phyloP scores from a whole-genome alignment of 768 basidiomycete genomes.

The Calocybe cyanea region DNA sequence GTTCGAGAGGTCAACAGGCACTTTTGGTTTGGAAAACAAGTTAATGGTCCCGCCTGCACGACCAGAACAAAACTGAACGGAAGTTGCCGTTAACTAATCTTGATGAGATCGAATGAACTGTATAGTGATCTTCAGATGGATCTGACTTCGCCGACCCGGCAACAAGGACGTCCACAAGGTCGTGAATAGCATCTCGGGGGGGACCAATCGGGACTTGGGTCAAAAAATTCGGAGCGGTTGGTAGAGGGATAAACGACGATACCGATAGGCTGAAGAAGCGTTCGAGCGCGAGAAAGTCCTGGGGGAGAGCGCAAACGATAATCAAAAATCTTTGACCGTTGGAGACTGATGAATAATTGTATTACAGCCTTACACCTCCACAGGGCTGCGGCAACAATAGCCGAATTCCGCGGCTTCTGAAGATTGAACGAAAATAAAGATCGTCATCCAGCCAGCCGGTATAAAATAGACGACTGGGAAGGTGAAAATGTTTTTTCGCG shows the following conservation, averaged over 20 bases:
- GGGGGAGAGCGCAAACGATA: slow-evolving; percentile 14
- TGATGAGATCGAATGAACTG: slow-evolving; percentile 19
- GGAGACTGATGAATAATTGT: slow-evolving; percentile 19
- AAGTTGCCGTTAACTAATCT: slow-evolving; percentile 11
- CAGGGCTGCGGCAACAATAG: not conserved
- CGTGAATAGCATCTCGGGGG: slow-evolving; percentile 19
- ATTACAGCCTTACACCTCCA: not conserved
- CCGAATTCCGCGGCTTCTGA: slow-evolving; percentile 19
- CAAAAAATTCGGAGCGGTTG: slow-evolving; percentile 42
- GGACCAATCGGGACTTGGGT: slow-evolving; percentile 46
- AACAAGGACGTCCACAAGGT: slow-evolving; percentile 36
- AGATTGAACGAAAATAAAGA: slow-evolving; percentile 12
- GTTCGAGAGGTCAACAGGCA: slow-evolving; percentile 12
- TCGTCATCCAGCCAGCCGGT: slow-evolving; percentile 1
- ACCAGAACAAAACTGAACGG: slow-evolving; percentile 9
- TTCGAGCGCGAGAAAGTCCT: slow-evolving; percentile 23
- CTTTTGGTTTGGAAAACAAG: slow-evolving; percentile 7
- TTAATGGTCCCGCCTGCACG: slow-evolving; percentile 11
- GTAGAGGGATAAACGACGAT: slow-evolving; percentile 32
- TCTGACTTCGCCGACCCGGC: slow-evolving; percentile 47
- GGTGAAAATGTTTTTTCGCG: not conserved
- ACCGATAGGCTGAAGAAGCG: slow-evolving; percentile 37
- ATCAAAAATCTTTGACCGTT: slow-evolving; percentile 11
- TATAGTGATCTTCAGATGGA: slow-evolving; percentile 27
- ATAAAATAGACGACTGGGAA: slow-evolving; percentile 9